Conservation (phyloP, 768 basidiomycete genomes). For the Tremella yokohamensis region DNA sequence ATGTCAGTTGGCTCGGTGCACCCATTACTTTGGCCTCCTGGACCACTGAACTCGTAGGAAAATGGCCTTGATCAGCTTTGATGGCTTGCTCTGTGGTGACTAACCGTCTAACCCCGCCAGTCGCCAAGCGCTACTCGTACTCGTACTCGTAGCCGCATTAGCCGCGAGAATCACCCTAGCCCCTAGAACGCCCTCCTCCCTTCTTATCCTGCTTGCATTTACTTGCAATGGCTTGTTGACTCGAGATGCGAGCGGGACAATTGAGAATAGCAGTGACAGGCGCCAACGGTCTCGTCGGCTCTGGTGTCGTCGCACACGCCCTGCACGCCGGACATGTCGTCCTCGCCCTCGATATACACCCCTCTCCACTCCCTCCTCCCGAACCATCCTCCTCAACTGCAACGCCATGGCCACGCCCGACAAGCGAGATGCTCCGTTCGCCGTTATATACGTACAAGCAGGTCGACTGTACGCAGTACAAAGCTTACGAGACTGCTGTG, state of each 20-base stretch:
- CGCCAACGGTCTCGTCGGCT: constrained; percentile 28
- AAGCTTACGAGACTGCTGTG: constrained; percentile 18
- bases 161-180: too few relatives aligned
- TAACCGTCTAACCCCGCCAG: too few relatives aligned
- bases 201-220: too few relatives aligned
- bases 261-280: constrained; percentile 32
- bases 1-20: too few relatives aligned
- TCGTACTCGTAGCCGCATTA: too few relatives aligned
- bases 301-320: constrained; percentile 15
- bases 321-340: constrained; percentile 34
- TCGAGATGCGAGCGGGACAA: not conserved
- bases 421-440: not conserved
- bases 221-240: too few relatives aligned
- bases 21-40: too few relatives aligned
- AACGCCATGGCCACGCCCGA: not conserved
- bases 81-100: too few relatives aligned
- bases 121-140: too few relatives aligned
- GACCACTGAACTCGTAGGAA: too few relatives aligned
- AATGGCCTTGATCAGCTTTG: too few relatives aligned
- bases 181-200: too few relatives aligned
- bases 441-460: constrained; percentile 10
- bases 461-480: constrained; percentile 24
- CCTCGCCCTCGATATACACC: constrained; percentile 28
- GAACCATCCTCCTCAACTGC: not conserved
- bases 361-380: not conserved